These are phyloP conservation scores for Yamadazyma diospyri DNA, from an alignment of 1,139 yeast genomes.

Conservation along the genomic window DNA sequence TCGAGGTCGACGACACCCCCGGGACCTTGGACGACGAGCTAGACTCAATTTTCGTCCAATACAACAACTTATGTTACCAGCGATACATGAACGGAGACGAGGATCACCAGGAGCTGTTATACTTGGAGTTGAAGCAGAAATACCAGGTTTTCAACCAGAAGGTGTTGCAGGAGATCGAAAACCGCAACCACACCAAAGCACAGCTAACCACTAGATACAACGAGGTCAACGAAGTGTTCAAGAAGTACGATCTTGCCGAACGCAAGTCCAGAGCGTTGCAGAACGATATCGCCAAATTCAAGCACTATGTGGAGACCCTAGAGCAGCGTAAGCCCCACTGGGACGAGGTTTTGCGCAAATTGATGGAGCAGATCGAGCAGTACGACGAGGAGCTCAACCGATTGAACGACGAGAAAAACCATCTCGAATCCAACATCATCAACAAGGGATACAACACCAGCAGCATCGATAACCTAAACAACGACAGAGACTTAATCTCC, in stretches of 20 bases:
- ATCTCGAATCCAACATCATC: slow-evolving; percentile 45
- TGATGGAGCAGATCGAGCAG: slow-evolving; percentile 49
- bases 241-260: slow-evolving; percentile 43
- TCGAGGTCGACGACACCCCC: slow-evolving; percentile 24
- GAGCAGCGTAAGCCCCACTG: slow-evolving; percentile 62
- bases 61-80: slow-evolving; percentile 63
- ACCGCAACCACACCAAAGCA: slow-evolving; percentile 41
- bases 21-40: slow-evolving; percentile 39
- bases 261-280: slow-evolving; percentile 63
- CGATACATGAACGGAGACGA: slow-evolving; percentile 64
- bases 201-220: slow-evolving; percentile 29
- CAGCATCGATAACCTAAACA: slow-evolving; percentile 59
- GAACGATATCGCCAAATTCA: slow-evolving; percentile 67
- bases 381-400: slow-evolving; percentile 43
- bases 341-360: slow-evolving; percentile 53
- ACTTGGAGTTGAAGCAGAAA: slow-evolving; percentile 53
- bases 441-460: slow-evolving; percentile 57
- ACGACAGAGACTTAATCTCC: slow-evolving; percentile 57
- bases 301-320: slow-evolving; percentile 67
- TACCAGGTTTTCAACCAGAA: slow-evolving; percentile 40
- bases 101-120: slow-evolving; percentile 40
- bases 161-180: slow-evolving; percentile 34
- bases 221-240: slow-evolving; percentile 22
- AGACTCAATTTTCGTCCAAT: slow-evolving; percentile 64
- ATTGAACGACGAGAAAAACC: slow-evolving; percentile 43